Base-by-base conservation (phyloP, 1,284 basidiomycete species). In the Erythrobasidium hasegawianum region DNA sequence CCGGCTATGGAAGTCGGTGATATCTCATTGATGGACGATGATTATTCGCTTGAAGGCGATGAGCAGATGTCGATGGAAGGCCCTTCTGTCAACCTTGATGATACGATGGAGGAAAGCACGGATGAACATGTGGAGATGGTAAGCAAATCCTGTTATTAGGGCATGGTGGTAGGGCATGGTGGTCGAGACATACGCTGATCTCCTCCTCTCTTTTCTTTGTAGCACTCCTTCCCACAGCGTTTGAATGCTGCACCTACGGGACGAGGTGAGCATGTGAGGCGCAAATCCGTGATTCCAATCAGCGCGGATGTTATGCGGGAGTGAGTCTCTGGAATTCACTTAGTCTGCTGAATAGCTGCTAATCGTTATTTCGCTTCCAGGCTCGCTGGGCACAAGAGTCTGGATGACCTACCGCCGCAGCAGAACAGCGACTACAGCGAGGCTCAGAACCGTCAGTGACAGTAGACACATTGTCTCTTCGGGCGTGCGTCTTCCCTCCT, bases 231-330 rank as follows among this genome's bases (percentile, higher is more conserved):
- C 55, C 66, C 59, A 10, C 56, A 64, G 22, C 40, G 59, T 24
- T 29, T n/a, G n/a, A 41, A n/a, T 29, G 40, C 38, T 13, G 22
- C 26, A 14, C 43, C 40, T 8, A 33, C 33, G 39, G 43, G 29
- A 13, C 43, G 62, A 58, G 62, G 22, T 16, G 39, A 59, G 27
- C 73, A 71, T 45, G 68, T 72, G 4, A 60, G 71, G 29, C 66
- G 78, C 49, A 79, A 79, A 70, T 76, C 74, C 33, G 76, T 77
- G 18, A 78, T 78, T 58, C 78, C 78, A 29, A 74, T 78, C 68
- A 77, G 78, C 64, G 75, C 77, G 9, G 72, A 73, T 16, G 76
- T 79, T 16, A 68, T 79, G 55, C 72, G 73, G 58, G 77, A 79
- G 69, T 65, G 24, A 65, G 62, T 65, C n/a, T 3, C n/a, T 22